A percentile compares a stretch with the other conserved stretches of the same genome.
Conservation (phyloP, 2,329 filamentous ascomycete genomes). For the Arthrobotrys sinensis region DNA sequence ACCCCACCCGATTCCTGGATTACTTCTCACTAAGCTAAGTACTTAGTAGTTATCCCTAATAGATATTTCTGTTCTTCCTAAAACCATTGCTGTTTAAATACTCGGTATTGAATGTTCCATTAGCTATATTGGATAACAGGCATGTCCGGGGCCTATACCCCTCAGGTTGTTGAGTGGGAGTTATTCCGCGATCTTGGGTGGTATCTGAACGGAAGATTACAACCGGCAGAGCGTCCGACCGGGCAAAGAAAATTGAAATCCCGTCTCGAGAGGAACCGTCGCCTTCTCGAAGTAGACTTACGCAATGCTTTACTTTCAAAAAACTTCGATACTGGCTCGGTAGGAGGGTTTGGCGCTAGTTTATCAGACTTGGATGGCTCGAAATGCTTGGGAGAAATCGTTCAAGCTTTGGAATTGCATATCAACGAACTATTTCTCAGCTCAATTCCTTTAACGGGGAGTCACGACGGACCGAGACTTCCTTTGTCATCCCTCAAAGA, state of each 20-base stretch:
- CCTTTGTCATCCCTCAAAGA: background rate
- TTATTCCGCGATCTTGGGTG: background rate
- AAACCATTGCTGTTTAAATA: too few species aligned
- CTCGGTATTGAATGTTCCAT: too few species aligned
- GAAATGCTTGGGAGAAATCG: background rate
- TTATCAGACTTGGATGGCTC: background rate
- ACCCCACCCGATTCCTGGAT: too few species aligned
- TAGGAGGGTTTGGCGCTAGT: too few species aligned
- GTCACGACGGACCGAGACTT: background rate
- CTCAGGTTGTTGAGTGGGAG: background rate
- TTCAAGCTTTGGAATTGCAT: background rate
- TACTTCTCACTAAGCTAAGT: too few species aligned
- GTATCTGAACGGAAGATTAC: constrained; percentile 1
- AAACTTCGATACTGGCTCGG: background rate
- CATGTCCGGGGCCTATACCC: background rate
- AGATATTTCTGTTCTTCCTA: too few species aligned
- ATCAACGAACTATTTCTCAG: background rate
- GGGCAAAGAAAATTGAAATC: background rate
- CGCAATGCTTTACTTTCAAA: background rate
- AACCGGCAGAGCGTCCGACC: background rate
- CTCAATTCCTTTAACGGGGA: background rate
- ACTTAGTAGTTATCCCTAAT: too few species aligned
- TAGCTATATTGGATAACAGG: too few species aligned
- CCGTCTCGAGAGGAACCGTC: background rate
- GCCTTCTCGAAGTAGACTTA: background rate